Evolutionary conservation across 768 basidiomycete genomes (phyloP), one percentile per base, ranked within the genome.

Genomic region (Chalciporus piperatus): DNA sequence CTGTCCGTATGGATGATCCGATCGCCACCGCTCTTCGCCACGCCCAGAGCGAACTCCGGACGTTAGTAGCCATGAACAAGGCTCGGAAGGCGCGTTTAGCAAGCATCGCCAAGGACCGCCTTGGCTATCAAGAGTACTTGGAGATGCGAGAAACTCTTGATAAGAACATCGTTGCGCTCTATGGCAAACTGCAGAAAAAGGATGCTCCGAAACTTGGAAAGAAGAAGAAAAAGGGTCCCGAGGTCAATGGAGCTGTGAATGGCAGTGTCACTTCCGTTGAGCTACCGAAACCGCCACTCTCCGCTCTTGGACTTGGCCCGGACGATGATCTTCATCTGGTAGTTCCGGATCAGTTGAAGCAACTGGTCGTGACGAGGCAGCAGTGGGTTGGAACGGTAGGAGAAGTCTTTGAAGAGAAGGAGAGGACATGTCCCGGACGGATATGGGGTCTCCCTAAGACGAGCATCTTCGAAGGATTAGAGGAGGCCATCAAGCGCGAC

Each of bases 41-140:
- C 39, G 89, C 92, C 16, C 97, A 99, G 66, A 73, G 78, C 13
- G 83, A 92, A 57, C 78, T 99, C 6, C 82, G 87, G 10, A 74
- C 72, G 6, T 89, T 98, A 44, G 76, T 88, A 3, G 79, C 84
- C 9, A 78, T 83, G 51, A 99, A 99, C 75, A 92, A 94, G 60
- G 81, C 82, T 3, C 85, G 96, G 12, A 88, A 88, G 65, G 70
- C 72, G 27, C 84, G 89, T 4, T 79, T 98, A 2, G 78, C 78
- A 13, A 73, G 76, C 13, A 80, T 94, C 54, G 93, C 94, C 25
- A 83, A 86, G 53, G 91, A 94, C 62, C 82, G 94, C 19, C 78
- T 98, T 16, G 93, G 86, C 6, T 91, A 92, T 64, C 90, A 92
- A 62, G 96, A 98, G 63, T 98, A 96, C 72, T 70, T 91, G 51